A percentile compares a stretch with the other conserved stretches of the same genome.
Conservation (phyloP, 2,329 filamentous ascomycete species). For the Paecilomyces formosus region DNA sequence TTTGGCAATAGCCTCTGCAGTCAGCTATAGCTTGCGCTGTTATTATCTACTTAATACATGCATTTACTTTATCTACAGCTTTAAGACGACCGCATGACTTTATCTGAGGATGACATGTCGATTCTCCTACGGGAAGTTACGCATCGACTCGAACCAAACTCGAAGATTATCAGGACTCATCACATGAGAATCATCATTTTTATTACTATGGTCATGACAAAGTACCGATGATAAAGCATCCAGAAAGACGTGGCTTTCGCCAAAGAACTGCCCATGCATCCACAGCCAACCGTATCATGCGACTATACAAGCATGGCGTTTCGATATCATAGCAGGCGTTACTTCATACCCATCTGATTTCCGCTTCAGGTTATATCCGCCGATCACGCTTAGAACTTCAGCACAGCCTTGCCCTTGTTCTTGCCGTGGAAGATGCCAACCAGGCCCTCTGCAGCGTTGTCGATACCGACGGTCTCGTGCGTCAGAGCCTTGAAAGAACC, state of each 20-base stretch:
- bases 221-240: not conserved
- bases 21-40: not conserved
- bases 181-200: not conserved
- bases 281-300: not conserved
- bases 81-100: not conserved
- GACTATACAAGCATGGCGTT: not conserved
- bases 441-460: constrained; percentile 66
- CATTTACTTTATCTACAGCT: too few relatives aligned
- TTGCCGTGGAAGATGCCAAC: constrained; percentile 67
- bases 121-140: not conserved
- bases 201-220: not conserved
- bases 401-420: constrained; percentile 80
- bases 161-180: not conserved
- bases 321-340: not conserved
- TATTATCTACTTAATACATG: too few relatives aligned
- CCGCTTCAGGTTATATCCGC: not conserved
- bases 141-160: not conserved
- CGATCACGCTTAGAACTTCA: constrained; percentile 51
- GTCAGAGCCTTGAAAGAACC: constrained; percentile 66
- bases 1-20: not conserved
- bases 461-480: constrained; percentile 65
- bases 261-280: not conserved
- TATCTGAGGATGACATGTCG: not conserved
- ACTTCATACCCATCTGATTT: not conserved
- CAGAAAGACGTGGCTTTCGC: not conserved